Evolutionary conservation across 1,284 basidiomycete species (phyloP).

Genomic region (Sporisorium graminicola): DNA sequence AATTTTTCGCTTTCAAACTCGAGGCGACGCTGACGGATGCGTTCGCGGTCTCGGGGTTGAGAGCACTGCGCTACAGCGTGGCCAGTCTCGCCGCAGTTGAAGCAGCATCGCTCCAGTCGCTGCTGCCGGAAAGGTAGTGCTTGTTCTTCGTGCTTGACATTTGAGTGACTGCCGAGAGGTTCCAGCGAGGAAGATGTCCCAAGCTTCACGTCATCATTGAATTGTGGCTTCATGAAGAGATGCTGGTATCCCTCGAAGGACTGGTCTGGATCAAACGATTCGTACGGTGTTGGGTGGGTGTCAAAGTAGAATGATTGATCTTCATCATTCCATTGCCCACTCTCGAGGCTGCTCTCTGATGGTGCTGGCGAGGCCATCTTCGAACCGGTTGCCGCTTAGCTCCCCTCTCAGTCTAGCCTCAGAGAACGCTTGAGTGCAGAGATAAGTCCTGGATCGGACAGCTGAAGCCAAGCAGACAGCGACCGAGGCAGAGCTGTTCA

Average conservation of each 20-base stretch:
- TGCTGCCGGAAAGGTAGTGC: neutral
- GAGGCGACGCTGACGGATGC: slow-evolving; percentile 26
- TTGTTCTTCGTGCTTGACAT: neutral
- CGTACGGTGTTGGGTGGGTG: slow-evolving; percentile 26
- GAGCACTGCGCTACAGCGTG: slow-evolving; percentile 26
- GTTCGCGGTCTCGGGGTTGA: slow-evolving; percentile 15
- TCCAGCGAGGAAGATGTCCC: neutral
- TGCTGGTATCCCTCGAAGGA: slow-evolving; percentile 35
- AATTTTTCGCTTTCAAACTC: slow-evolving; percentile 22
- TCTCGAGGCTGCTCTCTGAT: slow-evolving; percentile 25
- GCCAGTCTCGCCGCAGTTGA: slow-evolving; percentile 32
- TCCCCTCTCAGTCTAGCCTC: neutral
- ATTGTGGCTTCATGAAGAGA: slow-evolving; percentile 13
- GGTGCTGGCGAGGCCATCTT: slow-evolving; percentile 22
- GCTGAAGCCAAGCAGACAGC: slow-evolving; percentile 30
- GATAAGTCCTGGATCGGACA: slow-evolving; percentile 29
- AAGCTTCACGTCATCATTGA: neutral
- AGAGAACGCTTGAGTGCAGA: too few species aligned
- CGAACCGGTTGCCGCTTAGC: neutral
- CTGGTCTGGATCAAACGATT: slow-evolving; percentile 38
- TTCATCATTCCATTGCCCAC: slow-evolving; percentile 35
- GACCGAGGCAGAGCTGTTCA: slow-evolving; percentile 34
- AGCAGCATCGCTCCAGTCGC: slow-evolving; percentile 16
- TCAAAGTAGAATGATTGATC: slow-evolving; percentile 33
- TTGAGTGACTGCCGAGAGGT: neutral